Percentiles rank a stretch among this genome's conserved stretches.
phyloP scores from a whole-genome alignment of 768 basidiomycete genomes.

The Aureoboletus auriporus region DNA sequence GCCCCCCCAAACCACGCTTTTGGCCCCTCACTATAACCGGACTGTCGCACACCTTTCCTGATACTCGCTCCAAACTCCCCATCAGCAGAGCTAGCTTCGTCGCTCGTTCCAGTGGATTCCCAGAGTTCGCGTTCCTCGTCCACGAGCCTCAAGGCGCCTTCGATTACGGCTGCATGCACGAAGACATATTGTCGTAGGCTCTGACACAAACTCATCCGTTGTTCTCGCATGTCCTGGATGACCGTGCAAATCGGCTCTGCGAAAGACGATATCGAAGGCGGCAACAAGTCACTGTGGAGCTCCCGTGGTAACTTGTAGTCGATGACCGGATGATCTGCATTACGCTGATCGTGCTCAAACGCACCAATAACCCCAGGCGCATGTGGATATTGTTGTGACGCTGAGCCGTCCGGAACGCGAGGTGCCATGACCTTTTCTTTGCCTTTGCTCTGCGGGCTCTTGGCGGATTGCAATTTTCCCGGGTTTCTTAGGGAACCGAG shows the following conservation, averaged over 20 bases:
- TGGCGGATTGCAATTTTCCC: not conserved
- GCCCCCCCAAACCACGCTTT: constrained; percentile 5
- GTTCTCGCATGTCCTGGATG: constrained; percentile 91
- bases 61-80: constrained; percentile 1
- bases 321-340: constrained; percentile 24
- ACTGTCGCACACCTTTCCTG: constrained; percentile 17
- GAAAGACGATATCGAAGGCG: constrained; percentile 57
- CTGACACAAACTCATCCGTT: constrained; percentile 95
- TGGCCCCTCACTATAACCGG: constrained; percentile 10
- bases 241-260: constrained; percentile 78
- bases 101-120: constrained; percentile 20
- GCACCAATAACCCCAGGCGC: not conserved
- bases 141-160: constrained; percentile 72
- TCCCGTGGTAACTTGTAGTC: constrained; percentile 63
- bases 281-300: constrained; percentile 51
- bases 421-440: not conserved
- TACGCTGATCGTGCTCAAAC: constrained; percentile 8
- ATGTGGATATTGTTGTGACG: not conserved
- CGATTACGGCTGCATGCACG: constrained; percentile 81
- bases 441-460: constrained; percentile 2
- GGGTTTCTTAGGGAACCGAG: not conserved
- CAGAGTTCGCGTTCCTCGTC: constrained; percentile 60
- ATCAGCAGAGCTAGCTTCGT: constrained; percentile 18
- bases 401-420: not conserved
- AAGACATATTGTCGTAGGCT: constrained; percentile 93